Evolutionary conservation across 768 basidiomycete species (phyloP).

Genomic region (Termitomyces sp.): DNA sequence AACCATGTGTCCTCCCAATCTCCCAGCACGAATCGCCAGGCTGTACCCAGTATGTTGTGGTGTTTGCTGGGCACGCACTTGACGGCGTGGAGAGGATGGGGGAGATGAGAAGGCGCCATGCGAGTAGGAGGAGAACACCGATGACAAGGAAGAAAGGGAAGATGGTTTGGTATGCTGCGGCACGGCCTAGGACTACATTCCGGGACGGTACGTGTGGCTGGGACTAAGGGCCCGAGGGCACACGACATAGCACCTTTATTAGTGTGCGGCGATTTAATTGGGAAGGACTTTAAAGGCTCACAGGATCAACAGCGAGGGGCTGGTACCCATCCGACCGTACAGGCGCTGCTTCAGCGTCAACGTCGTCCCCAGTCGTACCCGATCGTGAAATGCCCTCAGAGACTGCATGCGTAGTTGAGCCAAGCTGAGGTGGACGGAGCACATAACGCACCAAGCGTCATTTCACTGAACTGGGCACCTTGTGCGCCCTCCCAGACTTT

Average conservation of each 20-base stretch:
- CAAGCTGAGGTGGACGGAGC: neutral
- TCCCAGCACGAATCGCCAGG: conserved; percentile 67
- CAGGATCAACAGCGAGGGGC: conserved; percentile 45
- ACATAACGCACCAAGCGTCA: conserved; percentile 21
- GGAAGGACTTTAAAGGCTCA: conserved; percentile 24
- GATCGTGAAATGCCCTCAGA: conserved; percentile 6
- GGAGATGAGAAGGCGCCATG: conserved; percentile 53
- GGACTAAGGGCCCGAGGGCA: conserved; percentile 13
- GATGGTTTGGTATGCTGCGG: conserved; percentile 46
- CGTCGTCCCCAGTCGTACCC: conserved; percentile 22
- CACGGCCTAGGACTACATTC: conserved; percentile 14
- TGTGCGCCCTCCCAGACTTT: conserved; percentile 48
- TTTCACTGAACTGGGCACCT: conserved; percentile 58
- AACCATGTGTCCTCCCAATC: conserved; percentile 42
- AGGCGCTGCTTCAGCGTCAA: conserved; percentile 56
- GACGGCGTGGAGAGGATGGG: conserved; percentile 31
- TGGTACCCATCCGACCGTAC: conserved; percentile 50
- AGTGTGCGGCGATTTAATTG: neutral
- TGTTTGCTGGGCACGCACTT: conserved; percentile 33
- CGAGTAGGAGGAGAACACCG: conserved; percentile 52
- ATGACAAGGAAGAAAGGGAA: conserved; percentile 73
- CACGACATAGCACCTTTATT: neutral
- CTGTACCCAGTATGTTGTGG: conserved; percentile 40
- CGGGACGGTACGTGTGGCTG: conserved; percentile 24
- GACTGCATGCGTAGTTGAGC: conserved; percentile 8